phyloP scores from a whole-genome alignment of 441 rosid species.

The Corymbia citriodora region DNA sequence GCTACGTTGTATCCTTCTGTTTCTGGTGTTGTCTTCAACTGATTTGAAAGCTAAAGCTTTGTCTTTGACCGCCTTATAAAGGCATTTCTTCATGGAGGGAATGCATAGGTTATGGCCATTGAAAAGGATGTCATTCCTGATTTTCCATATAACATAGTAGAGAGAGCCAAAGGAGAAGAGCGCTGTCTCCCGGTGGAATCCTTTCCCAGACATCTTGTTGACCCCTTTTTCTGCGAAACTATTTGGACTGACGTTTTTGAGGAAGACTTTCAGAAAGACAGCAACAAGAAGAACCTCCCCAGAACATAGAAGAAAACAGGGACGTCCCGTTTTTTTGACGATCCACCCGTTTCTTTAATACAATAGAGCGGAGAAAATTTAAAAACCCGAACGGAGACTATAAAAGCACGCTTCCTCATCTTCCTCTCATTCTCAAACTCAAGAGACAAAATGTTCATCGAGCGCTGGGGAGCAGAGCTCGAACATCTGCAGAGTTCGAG shows the following conservation, averaged over 20 bases:
- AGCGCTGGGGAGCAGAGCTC: accelerated
- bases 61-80: too few species aligned
- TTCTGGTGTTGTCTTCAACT: too few species aligned
- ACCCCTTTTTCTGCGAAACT: not conserved
- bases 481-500: not conserved
- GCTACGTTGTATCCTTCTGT: too few species aligned
- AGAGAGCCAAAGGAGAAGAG: too few species aligned
- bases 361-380: not conserved
- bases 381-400: not conserved
- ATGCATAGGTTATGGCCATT: too few species aligned
- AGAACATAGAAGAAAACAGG: not conserved
- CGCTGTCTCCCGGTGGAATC: too few species aligned
- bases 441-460: not conserved
- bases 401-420: not conserved
- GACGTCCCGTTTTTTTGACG: not conserved
- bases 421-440: not conserved
- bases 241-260: not conserved
- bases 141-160: too few species aligned
- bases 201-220: too few species aligned
- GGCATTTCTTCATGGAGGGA: too few species aligned
- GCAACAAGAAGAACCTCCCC: not conserved
- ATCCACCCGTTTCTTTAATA: not conserved
- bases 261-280: not conserved
- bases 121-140: too few species aligned
- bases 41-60: too few species aligned